These are phyloP conservation scores for Leucaena leucocephala DNA, from an alignment of 306 rosid species.

Conservation along the genomic window DNA sequence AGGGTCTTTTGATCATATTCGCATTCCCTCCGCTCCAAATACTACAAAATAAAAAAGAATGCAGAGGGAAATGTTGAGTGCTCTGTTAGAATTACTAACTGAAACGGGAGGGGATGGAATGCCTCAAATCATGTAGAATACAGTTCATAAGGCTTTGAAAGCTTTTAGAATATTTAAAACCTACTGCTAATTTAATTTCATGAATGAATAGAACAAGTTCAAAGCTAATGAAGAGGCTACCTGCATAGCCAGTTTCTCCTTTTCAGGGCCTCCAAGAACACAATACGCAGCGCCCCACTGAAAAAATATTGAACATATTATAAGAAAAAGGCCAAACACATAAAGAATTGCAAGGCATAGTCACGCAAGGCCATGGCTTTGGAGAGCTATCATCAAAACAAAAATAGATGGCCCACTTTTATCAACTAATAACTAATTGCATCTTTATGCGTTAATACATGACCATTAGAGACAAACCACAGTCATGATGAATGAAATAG, in stretches of 20 bases:
- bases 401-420: neutral
- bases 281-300: slow-evolving; percentile 95
- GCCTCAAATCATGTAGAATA: neutral
- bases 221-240: slow-evolving; percentile 42
- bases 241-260: slow-evolving; percentile 83
- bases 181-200: neutral
- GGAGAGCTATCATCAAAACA: neutral
- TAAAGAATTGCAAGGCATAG: neutral
- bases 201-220: neutral
- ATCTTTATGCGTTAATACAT: neutral
- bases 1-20: slow-evolving; percentile 61
- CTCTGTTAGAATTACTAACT: neutral
- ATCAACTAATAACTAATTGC: neutral
- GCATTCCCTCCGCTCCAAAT: slow-evolving; percentile 86
- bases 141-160: neutral
- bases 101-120: neutral
- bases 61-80: neutral
- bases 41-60: slow-evolving; percentile 50
- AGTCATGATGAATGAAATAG: neutral
- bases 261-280: slow-evolving; percentile 83
- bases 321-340: slow-evolving; percentile 18
- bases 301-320: slow-evolving; percentile 12
- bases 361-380: too few relatives aligned
- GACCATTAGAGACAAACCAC: neutral
- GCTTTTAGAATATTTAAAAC: neutral